Percentiles rank a stretch among this genome's conserved stretches.
Conservation (phyloP, 176 grass and related monocot genomes). For the Triticum urartu region DNA sequence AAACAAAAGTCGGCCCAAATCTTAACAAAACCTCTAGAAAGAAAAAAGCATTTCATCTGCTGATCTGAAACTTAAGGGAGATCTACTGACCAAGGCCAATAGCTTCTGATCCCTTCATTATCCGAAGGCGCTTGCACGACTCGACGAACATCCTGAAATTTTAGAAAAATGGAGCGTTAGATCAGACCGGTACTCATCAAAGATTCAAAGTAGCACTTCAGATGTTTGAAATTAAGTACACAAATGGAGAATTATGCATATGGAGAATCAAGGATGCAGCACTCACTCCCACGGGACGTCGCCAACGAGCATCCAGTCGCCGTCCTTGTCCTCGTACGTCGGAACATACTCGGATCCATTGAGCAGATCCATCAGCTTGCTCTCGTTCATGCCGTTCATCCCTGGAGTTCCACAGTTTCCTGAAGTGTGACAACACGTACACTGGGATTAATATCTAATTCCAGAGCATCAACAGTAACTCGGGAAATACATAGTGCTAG, state of each 20-base stretch:
- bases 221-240: neutral
- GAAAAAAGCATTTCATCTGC: neutral
- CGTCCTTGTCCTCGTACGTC: constrained; percentile 93
- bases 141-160: constrained; percentile 91
- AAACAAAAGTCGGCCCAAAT: neutral
- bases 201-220: neutral
- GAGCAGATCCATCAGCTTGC: constrained; percentile 60
- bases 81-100: constrained; percentile 82
- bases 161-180: too few relatives aligned
- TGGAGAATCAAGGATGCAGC: neutral
- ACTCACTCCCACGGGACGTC: constrained; percentile 97
- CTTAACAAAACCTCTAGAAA: neutral
- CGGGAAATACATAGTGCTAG: neutral
- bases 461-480: neutral
- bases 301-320: constrained; percentile 96
- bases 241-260: neutral
- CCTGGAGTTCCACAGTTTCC: constrained; percentile 67
- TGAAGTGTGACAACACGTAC: neutral
- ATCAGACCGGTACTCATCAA: neutral
- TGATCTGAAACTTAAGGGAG: constrained; percentile 15
- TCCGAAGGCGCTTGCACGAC: constrained; percentile 92
- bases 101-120: constrained; percentile 99
- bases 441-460: neutral
- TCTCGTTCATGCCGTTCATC: constrained; percentile 71
- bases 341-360: constrained; percentile 88